Conservation (phyloP, 2,329 filamentous ascomycete genomes). For the Mariannaea elegans region DNA sequence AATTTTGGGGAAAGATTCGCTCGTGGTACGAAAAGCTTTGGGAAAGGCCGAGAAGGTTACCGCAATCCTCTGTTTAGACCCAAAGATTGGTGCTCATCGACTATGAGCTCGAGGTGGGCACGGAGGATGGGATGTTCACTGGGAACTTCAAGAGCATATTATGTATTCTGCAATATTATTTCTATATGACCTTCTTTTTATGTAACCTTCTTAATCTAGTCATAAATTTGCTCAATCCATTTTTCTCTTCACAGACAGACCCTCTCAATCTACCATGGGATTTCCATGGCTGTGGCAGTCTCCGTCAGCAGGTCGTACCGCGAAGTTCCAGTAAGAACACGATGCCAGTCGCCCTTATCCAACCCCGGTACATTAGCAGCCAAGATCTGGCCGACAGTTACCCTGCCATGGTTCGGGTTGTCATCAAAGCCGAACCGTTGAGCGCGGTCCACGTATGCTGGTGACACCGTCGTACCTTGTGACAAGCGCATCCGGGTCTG, state of each 20-base stretch:
- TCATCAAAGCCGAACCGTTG: background rate
- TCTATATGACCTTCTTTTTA: too few relatives aligned
- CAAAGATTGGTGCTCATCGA: too few relatives aligned
- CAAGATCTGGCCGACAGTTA: slow-evolving; percentile 4
- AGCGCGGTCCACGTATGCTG: background rate
- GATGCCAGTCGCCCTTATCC: slow-evolving; percentile 6
- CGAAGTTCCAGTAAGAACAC: background rate
- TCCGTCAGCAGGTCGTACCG: slow-evolving; percentile 6
- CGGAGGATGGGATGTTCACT: too few relatives aligned
- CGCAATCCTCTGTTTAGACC: too few relatives aligned
- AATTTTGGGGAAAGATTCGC: background rate
- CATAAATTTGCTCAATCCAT: background rate
- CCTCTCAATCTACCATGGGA: background rate
- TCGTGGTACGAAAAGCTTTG: background rate
- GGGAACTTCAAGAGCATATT: too few relatives aligned
- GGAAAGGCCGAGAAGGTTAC: too few relatives aligned
- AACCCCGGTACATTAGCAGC: background rate
- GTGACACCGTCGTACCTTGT: background rate
- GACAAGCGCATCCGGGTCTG: background rate
- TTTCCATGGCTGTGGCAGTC: background rate
- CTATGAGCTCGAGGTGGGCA: too few relatives aligned
- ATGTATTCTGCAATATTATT: too few relatives aligned
- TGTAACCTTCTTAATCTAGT: too few relatives aligned
- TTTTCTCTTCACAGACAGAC: background rate
- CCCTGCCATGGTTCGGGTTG: background rate